phyloP scores from a whole-genome alignment of 106 monocot species.

The Dioscorea dumetorum region DNA sequence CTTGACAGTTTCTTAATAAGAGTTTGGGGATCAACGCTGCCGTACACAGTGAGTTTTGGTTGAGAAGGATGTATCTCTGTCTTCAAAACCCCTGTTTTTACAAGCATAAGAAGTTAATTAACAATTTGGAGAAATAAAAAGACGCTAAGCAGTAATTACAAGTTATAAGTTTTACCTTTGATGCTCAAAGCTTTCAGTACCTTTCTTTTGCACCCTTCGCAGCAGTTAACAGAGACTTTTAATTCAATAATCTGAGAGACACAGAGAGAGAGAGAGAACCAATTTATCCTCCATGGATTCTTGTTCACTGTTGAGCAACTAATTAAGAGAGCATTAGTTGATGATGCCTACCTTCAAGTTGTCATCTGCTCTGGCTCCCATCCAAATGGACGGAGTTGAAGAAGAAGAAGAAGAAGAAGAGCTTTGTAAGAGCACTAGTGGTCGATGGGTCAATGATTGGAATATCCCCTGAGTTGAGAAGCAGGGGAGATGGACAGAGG shows the following conservation, averaged over 20 bases:
- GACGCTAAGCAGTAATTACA: too few relatives aligned
- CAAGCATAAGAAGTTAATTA: too few relatives aligned
- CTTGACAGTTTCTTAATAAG: slow-evolving; percentile 64
- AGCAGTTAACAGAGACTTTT: slow-evolving; percentile 10
- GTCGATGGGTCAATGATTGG: too few relatives aligned
- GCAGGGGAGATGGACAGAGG: neutral
- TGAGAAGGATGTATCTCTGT: slow-evolving; percentile 76
- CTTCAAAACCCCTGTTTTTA: slow-evolving; percentile 52
- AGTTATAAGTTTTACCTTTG: neutral
- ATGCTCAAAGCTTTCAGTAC: slow-evolving; percentile 11
- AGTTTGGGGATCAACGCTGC: slow-evolving; percentile 38
- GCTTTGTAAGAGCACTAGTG: neutral
- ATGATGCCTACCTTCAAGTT: too few relatives aligned
- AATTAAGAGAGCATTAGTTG: neutral
- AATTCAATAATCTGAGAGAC: slow-evolving; percentile 4
- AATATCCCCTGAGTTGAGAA: neutral
- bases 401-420: too few relatives aligned
- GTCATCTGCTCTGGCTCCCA: too few relatives aligned
- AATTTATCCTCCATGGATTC: too few relatives aligned
- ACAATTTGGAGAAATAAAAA: too few relatives aligned
- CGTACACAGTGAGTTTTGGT: slow-evolving; percentile 60
- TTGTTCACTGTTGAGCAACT: neutral
- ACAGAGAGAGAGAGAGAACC: too few relatives aligned
- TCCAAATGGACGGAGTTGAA: too few relatives aligned
- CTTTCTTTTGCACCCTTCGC: slow-evolving; percentile 13